Percentiles rank a stretch among this genome's conserved stretches.
These are phyloP conservation scores for Parietichytrium sp. DNA, from an alignment of 108 stramenopile species.

Conservation along the genomic window DNA sequence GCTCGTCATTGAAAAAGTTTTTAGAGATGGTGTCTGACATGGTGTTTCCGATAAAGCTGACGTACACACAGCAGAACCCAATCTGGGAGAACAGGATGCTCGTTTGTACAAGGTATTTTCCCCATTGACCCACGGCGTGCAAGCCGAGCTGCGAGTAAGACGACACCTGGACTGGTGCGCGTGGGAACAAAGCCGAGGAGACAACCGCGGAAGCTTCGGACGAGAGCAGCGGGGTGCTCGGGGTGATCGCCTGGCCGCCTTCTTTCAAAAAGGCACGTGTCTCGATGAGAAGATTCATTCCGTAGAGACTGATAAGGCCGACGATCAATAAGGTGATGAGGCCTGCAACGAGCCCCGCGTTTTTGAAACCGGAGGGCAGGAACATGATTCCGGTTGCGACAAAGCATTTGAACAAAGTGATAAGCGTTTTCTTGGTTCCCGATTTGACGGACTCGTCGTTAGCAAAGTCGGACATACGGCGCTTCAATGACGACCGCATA, in stretches of 20 bases:
- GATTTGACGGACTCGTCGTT: slow-evolving; percentile 34
- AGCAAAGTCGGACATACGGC: slow-evolving; percentile 24
- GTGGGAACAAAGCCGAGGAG: background rate
- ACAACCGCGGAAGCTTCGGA: slow-evolving; percentile 9
- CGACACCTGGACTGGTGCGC: background rate
- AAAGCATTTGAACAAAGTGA: slow-evolving; percentile 33
- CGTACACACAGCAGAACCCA: slow-evolving; percentile 34
- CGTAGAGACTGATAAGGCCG: slow-evolving; percentile 24
- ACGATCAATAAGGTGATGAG: background rate
- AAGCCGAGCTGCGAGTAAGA: slow-evolving; percentile 24
- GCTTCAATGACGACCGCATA: background rate
- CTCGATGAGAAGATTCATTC: background rate
- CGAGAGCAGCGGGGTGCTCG: slow-evolving; percentile 8
- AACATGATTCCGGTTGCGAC: slow-evolving; percentile 18
- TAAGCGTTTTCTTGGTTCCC: background rate
- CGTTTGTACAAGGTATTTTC: background rate
- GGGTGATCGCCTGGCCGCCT: slow-evolving; percentile 18
- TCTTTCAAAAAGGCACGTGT: slow-evolving; percentile 6
- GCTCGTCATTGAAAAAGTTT: background rate
- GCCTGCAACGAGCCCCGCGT: slow-evolving; percentile 4
- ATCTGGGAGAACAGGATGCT: background rate
- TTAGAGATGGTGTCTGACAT: background rate
- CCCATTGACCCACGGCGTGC: background rate
- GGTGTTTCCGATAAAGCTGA: background rate
- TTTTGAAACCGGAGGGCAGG: background rate